phyloP scores from a whole-genome alignment of 129 eudicot species.

The Artemisia tridentata region DNA sequence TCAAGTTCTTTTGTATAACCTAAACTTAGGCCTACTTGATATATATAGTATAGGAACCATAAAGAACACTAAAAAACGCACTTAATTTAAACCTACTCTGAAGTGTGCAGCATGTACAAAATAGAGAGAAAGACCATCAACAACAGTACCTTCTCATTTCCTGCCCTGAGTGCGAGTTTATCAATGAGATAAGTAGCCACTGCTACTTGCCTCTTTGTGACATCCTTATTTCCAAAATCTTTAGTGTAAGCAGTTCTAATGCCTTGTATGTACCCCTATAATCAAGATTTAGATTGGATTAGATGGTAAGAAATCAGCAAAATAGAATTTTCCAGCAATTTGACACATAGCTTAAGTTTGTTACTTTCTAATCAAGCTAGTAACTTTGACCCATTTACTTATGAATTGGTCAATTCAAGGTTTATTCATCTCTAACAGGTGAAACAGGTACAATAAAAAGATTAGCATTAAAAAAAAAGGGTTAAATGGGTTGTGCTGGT shows the following conservation, averaged over 20 bases:
- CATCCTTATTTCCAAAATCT: constrained; percentile 68
- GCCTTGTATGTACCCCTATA: constrained; percentile 69
- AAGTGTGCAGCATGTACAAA: no score
- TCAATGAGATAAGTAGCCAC: constrained; percentile 94
- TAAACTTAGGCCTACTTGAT: no score
- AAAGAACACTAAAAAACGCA: constrained; percentile 1
- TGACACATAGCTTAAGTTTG: background rate
- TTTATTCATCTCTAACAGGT: background rate
- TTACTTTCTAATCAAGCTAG: background rate
- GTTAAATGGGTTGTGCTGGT: background rate
- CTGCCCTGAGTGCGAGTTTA: constrained; percentile 92
- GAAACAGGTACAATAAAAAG: background rate
- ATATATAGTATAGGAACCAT: constrained; percentile 6
- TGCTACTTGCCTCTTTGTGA: constrained; percentile 68
- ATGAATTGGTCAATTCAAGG: background rate
- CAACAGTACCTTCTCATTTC: constrained; percentile 76
- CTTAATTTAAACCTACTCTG: background rate
- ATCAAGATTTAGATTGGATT: background rate
- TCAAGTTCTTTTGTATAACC: no score
- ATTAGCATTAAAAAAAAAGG: background rate
- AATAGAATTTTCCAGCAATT: background rate
- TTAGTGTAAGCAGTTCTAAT: constrained; percentile 74
- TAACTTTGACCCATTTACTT: background rate
- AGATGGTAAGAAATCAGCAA: background rate
- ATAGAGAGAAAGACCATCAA: background rate